phyloP scores from a whole-genome alignment of 2,329 filamentous ascomycete species.

The Hypoxylon sp. region DNA sequence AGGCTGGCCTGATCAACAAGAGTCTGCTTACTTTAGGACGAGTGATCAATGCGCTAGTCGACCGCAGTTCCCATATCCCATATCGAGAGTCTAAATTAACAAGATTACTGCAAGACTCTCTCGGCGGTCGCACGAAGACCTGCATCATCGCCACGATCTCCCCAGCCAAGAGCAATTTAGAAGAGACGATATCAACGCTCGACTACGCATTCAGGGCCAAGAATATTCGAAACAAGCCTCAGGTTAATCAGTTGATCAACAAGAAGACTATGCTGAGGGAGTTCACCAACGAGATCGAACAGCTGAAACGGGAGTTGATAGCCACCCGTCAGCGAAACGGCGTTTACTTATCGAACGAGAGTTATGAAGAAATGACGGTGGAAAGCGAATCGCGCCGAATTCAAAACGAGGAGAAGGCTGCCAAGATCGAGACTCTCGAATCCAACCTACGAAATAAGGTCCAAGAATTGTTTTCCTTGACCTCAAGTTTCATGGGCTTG shows the following conservation, averaged over 20 bases:
- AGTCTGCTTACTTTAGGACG: slow-evolving; percentile 92
- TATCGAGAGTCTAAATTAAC: slow-evolving; percentile 96
- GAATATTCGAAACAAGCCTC: slow-evolving; percentile 98
- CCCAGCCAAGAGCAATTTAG: slow-evolving; percentile 92
- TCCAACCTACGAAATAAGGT: slow-evolving; percentile 91
- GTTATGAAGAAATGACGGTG: slow-evolving; percentile 89
- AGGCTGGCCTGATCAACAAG: slow-evolving; percentile 98
- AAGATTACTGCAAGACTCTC: slow-evolving; percentile 91
- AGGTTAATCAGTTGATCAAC: slow-evolving; percentile 89
- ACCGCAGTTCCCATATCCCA: slow-evolving; percentile 89
- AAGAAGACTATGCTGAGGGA: slow-evolving; percentile 94
- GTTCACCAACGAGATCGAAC: slow-evolving; percentile 93
- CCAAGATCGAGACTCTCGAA: slow-evolving; percentile 93
- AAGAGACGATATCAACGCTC: slow-evolving; percentile 97
- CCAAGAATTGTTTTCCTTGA: slow-evolving; percentile 89
- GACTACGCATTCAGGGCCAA: slow-evolving; percentile 98
- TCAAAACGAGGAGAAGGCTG: slow-evolving; percentile 89
- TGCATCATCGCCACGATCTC: slow-evolving; percentile 99
- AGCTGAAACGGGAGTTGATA: slow-evolving; percentile 92
- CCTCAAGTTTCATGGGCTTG: slow-evolving; percentile 85
- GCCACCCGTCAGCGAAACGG: slow-evolving; percentile 93
- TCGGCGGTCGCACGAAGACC: slow-evolving; percentile 95
- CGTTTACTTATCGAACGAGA: slow-evolving; percentile 90
- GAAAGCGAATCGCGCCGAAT: slow-evolving; percentile 94
- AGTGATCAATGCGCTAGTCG: slow-evolving; percentile 97